Percentiles rank a stretch among this genome's conserved stretches.
Conservation (phyloP, 352 stramenopile genomes). For the Phytophthora europaea region DNA sequence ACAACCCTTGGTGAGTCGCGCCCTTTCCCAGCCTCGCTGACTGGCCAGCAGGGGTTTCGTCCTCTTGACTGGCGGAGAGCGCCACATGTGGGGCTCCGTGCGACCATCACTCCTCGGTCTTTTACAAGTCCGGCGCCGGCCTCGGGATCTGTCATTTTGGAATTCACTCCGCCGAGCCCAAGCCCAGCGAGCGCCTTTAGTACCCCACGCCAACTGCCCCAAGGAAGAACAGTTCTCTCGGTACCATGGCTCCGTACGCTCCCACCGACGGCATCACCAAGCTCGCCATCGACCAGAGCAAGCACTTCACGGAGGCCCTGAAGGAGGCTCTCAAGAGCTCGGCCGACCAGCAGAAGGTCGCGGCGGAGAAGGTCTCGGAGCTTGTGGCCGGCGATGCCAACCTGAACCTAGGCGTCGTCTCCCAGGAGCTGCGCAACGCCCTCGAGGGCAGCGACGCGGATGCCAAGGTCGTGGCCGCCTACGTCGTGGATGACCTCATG, state of each 20-base stretch:
- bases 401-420: constrained; percentile 80
- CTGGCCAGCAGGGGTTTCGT: constrained; percentile 45
- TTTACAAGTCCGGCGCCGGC: background rate
- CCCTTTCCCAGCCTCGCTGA: constrained; percentile 45
- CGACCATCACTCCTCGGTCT: background rate
- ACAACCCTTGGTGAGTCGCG: constrained; percentile 21
- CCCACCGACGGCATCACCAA: constrained; percentile 86
- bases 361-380: constrained; percentile 89
- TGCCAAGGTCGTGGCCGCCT: constrained; percentile 73
- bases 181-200: constrained; percentile 47
- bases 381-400: constrained; percentile 77
- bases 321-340: constrained; percentile 96
- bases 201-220: constrained; percentile 33
- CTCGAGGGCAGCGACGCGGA: constrained; percentile 68
- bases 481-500: constrained; percentile 88
- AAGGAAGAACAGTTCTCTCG: constrained; percentile 42
- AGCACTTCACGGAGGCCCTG: constrained; percentile 90
- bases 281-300: constrained; percentile 91
- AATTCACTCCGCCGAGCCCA: constrained; percentile 75
- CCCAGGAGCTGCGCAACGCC: constrained; percentile 70
- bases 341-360: constrained; percentile 87
- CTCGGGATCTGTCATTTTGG: constrained; percentile 64
- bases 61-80: constrained; percentile 48
- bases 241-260: constrained; percentile 86
- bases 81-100: constrained; percentile 11